phyloP scores from a whole-genome alignment of 2,329 filamentous ascomycete species.

The Albophoma yamanashiensis region DNA sequence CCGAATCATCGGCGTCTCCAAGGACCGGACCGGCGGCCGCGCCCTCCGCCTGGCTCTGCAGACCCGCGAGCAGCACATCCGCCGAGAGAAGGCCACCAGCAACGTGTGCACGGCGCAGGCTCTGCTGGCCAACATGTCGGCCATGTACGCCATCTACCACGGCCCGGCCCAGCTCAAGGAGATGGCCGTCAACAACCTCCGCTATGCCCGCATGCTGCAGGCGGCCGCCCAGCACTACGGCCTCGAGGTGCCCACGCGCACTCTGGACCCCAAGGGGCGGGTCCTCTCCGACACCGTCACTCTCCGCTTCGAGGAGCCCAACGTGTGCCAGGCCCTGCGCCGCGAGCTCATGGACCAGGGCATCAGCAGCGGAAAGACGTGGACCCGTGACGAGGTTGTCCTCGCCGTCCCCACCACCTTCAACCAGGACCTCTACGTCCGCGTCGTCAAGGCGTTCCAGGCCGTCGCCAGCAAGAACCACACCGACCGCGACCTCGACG shows the following conservation, averaged over 20 bases:
- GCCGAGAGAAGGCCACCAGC: constrained; percentile 91
- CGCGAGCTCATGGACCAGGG: constrained; percentile 39
- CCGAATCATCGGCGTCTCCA: constrained; percentile 81
- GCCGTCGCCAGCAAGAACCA: constrained; percentile 14
- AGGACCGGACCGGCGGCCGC: constrained; percentile 72
- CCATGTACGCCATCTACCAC: constrained; percentile 90
- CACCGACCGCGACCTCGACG: constrained; percentile 9
- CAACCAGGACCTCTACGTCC: constrained; percentile 9
- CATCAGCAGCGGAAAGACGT: constrained; percentile 65
- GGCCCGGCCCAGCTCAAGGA: constrained; percentile 72
- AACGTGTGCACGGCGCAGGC: constrained; percentile 97
- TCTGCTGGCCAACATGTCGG: constrained; percentile 88
- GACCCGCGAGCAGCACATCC: constrained; percentile 91
- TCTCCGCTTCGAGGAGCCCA: constrained; percentile 34
- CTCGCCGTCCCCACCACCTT: constrained; percentile 16
- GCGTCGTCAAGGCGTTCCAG: constrained; percentile 14
- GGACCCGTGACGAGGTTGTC: constrained; percentile 12
- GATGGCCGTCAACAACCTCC: constrained; percentile 70
- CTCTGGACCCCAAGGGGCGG: constrained; percentile 41
- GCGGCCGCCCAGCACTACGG: constrained; percentile 52
- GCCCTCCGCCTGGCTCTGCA: constrained; percentile 80
- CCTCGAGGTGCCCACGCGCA: constrained; percentile 49
- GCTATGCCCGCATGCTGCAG: constrained; percentile 60
- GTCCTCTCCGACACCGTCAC: constrained; percentile 74
- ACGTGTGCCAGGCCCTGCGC: constrained; percentile 10